Conservation (phyloP, 768 basidiomycete species). For the Lactifluus subvellereus region DNA sequence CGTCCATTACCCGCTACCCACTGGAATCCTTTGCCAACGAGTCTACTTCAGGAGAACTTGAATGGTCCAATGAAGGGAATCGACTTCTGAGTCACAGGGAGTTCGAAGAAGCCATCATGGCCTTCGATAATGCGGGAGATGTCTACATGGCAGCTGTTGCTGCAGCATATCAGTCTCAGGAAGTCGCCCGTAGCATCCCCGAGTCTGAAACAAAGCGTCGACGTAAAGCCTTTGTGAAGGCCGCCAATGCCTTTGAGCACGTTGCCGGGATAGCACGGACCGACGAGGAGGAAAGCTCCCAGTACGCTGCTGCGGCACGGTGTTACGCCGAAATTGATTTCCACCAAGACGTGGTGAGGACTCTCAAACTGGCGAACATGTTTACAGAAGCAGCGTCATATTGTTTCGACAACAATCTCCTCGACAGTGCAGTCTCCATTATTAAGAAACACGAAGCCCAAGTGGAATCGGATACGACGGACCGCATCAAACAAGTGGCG, state of each 20-base stretch:
- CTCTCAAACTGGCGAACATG: constrained; percentile 3
- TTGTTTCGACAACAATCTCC: constrained; percentile 17
- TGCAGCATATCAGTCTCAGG: neutral
- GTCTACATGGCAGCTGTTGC: constrained; percentile 1
- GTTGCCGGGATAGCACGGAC: neutral
- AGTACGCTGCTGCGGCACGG: constrained; percentile 2
- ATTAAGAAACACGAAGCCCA: constrained; percentile 1
- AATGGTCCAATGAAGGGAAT: constrained; percentile 13
- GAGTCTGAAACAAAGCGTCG: neutral
- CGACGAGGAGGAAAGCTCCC: neutral
- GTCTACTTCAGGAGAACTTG: constrained; percentile 7
- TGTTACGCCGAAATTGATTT: constrained; percentile 10
- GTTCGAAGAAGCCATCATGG: constrained; percentile 14
- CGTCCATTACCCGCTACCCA: neutral
- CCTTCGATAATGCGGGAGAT: constrained; percentile 13
- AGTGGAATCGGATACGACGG: constrained; percentile 12
- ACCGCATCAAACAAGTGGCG: constrained; percentile 9
- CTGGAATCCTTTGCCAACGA: constrained; percentile 3
- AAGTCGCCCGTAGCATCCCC: constrained; percentile 11
- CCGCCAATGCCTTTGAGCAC: constrained; percentile 2
- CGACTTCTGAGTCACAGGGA: constrained; percentile 1
- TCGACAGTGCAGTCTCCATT: constrained; percentile 5
- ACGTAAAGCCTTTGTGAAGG: constrained; percentile 1
- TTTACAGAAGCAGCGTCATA: constrained; percentile 18
- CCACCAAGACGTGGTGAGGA: constrained; percentile 3